Evolutionary conservation across 1,284 basidiomycete genomes (phyloP), one percentile per base, ranked within the genome.

Genomic region (Cutaneotrichosporon cyanovorans): DNA sequence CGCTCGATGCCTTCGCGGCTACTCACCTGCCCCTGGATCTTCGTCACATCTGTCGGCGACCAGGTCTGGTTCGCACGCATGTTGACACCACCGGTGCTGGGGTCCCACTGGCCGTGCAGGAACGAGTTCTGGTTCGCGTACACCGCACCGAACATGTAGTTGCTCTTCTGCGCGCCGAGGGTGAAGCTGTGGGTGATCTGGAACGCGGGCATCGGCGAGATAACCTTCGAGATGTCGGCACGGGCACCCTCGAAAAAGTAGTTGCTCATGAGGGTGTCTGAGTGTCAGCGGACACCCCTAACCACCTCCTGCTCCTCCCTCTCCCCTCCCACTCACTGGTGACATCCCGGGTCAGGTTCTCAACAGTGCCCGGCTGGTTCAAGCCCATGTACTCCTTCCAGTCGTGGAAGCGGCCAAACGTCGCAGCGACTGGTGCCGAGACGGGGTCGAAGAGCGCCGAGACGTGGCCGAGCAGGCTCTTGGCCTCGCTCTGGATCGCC

Each of bases 151-250:
- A 98, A 96, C 72, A 89, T 92, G 75, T 99, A 99, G 36, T 84
- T 84, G 21, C 86, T 77, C 25, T 79, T 70, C 33, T 82, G 80
- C 68, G 80, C 50, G 34, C 69, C 70, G 42, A 72, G 65, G 46
- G 84, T 78, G 74, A 99, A 97, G 34, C 90, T 88, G 72, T 99
- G 95, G 50, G 91, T 92, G 64, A 97, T 86, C 77, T 97, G 92
- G 81, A 98, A 99, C 46, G 88, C 83, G 25, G 95, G 95, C 19
- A 38, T 38, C 69, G 87, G 80, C 46, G 89, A 95, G 59, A 98
- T 77, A 58, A 81, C 85, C 76, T 98, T 99, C 51, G 89, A 86
- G 60, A 98, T 77, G 75, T 99, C 95, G 41, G 95, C 95, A 61
- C 92, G 80, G 18, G 78, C 93, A 56, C 95, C 95, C 76, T 99